A percentile compares a stretch with the other conserved stretches of the same genome.
Conservation (phyloP, 495 filamentous ascomycete genomes). For the Penicillium bialowiezense region DNA sequence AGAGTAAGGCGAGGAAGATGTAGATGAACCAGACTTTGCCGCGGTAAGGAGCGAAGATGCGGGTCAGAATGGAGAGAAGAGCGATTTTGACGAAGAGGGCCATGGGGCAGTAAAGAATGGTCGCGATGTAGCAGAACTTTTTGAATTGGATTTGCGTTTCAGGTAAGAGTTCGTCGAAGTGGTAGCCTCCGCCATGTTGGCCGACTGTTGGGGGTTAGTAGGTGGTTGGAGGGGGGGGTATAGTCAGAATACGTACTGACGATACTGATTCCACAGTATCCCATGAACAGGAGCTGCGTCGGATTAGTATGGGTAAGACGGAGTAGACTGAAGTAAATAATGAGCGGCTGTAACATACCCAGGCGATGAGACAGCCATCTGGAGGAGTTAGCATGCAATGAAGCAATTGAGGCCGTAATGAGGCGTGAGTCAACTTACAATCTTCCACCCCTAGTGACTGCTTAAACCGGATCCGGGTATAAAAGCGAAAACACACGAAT, state of each 20-base stretch:
- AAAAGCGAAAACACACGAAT: slow-evolving; percentile 37
- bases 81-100: slow-evolving; percentile 45
- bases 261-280: slow-evolving; percentile 36
- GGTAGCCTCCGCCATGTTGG: slow-evolving; percentile 37
- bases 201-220: slow-evolving; percentile 23
- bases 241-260: slow-evolving; percentile 30
- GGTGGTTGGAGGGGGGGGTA: neutral
- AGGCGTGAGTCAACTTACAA: slow-evolving; percentile 24
- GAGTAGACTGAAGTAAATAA: no score
- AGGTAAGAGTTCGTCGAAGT: slow-evolving; percentile 23
- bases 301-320: neutral
- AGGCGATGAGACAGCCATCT: slow-evolving; percentile 35
- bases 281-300: slow-evolving; percentile 32
- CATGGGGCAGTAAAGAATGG: slow-evolving; percentile 48
- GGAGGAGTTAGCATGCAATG: slow-evolving; percentile 10
- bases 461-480: slow-evolving; percentile 35
- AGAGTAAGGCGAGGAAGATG: slow-evolving; percentile 41
- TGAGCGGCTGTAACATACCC: slow-evolving; percentile 30
- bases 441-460: slow-evolving; percentile 39
- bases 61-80: slow-evolving; percentile 46
- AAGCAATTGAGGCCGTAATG: no score
- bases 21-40: slow-evolving; percentile 41
- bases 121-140: slow-evolving; percentile 42
- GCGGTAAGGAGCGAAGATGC: slow-evolving; percentile 44
- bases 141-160: slow-evolving; percentile 23